Evolutionary conservation across 768 basidiomycete genomes (phyloP), one percentile per base, ranked within the genome.

Genomic region (Pisolithus marmoratus): DNA sequence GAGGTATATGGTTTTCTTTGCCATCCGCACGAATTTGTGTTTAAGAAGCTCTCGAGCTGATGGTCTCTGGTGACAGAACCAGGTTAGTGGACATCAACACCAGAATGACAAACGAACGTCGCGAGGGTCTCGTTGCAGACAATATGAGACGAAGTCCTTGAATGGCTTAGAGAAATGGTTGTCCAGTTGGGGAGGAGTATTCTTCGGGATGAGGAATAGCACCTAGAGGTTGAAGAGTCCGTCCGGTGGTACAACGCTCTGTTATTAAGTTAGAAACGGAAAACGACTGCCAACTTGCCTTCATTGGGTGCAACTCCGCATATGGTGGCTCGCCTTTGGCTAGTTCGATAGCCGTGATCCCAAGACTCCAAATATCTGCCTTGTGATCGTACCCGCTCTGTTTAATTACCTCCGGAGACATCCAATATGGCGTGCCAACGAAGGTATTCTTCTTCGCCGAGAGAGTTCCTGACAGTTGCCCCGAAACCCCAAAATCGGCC

Each of bases 381-480:
- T 97, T 98, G 67, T 94, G 89, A 62, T 98, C 96, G 70, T 99
- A 99, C 4, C 96, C 96, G 51, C 93, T 95, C 71, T 99, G 96
- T 68, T 98, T 98, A 75, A 99, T 99, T 22, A 98, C 94, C 65
- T 99, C 96, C 6, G 96, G 96, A 7, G 92, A 93, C 96, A 99
- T 99, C 96, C 96, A 99, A 65, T 98, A 99, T 3, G 95, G 95
- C 17, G 95, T 94, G 26, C 92, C 92, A 29, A 95, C 95, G 65
- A 94, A 97, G 1, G 95, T 99, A 61, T 99, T 98, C 81, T 97
- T 94, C 80, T 92, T 93, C 19, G 90, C 90, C 11, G 88, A 90
- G 41, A 94, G 73, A 2, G 90, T 94, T 3, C 93, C 93, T 20
- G 90, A 94, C 26, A 99, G 78, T 63, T 99, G 96, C 26, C 96